Percentiles rank a stretch among this genome's conserved stretches.
These are phyloP conservation scores for Stenogyne calaminthoides DNA, from an alignment of 305 asterid genomes.

Conservation along the genomic window DNA sequence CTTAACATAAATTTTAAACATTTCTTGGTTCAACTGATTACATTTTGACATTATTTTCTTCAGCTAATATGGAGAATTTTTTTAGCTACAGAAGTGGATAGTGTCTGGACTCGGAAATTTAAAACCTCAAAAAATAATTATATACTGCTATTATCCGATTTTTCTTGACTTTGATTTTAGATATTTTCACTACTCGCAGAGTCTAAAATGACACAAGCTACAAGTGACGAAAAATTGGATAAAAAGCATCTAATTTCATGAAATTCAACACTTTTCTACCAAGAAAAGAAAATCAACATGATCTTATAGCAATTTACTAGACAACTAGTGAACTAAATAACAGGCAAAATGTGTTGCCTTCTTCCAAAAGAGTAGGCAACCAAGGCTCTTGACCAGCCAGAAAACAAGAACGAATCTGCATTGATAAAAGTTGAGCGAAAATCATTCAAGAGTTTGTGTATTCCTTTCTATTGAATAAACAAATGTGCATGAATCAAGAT, in stretches of 20 bases:
- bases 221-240: neutral
- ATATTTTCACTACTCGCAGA: no score
- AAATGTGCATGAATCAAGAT: neutral
- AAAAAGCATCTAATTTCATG: neutral
- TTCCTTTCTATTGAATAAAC: no score
- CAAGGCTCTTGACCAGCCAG: neutral
- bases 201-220: neutral
- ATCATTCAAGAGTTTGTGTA: neutral
- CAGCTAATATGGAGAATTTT: no score
- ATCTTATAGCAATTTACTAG: neutral
- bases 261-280: neutral
- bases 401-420: slow-evolving; percentile 14
- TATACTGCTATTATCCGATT: no score
- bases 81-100: no score
- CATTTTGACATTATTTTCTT: no score
- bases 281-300: neutral
- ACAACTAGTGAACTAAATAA: neutral
- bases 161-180: no score
- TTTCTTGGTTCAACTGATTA: no score
- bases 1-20: no score
- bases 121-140: no score
- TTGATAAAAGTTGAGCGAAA: neutral
- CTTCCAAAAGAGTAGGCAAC: neutral
- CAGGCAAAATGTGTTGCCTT: neutral
- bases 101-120: no score